Evolutionary conservation across 2,329 filamentous ascomycete species (phyloP).

Genomic region (Tolypocladium capitatum): DNA sequence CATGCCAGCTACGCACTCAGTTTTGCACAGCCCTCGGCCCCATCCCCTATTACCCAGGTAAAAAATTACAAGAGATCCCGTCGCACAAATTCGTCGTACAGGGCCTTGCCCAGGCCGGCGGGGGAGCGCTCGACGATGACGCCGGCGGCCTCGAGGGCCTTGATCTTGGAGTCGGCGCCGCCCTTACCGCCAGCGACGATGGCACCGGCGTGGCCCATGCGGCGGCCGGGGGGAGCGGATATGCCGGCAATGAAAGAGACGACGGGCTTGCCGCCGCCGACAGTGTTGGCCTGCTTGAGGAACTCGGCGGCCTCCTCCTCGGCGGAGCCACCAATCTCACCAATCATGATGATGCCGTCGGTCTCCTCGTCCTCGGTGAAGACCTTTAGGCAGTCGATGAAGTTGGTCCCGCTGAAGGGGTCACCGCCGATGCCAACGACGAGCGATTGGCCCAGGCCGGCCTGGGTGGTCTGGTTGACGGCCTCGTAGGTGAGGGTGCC

Average conservation of each 20-base stretch:
- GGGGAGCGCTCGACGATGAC: constrained; percentile 95
- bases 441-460: constrained; percentile 91
- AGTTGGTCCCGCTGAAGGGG: constrained; percentile 98
- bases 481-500: constrained; percentile 98
- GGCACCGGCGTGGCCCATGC: constrained; percentile 98
- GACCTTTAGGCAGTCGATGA: constrained; percentile 97
- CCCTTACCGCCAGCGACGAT: constrained; percentile 97
- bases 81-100: constrained; percentile 93
- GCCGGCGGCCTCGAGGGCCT: constrained; percentile 81
- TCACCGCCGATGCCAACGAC: constrained; percentile 98
- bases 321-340: constrained; percentile 92
- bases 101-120: constrained; percentile 79
- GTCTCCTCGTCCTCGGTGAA: constrained; percentile 95
- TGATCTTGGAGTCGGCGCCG: constrained; percentile 96
- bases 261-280: constrained; percentile 77
- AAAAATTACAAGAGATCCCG: constrained; percentile 71
- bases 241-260: constrained; percentile 98
- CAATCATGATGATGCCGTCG: constrained; percentile 99
- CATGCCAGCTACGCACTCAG: constrained; percentile 8
- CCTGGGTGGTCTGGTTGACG: constrained; percentile 97
- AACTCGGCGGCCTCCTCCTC: constrained; percentile 98
- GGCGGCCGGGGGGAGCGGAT: constrained; percentile 85
- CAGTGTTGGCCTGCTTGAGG: constrained; percentile 79
- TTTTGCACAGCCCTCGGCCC: constrained; percentile 1
- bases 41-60: neutral